These are phyloP conservation scores for Cadophora gregata DNA, from an alignment of 2,329 filamentous ascomycete genomes.

Conservation along the genomic window DNA sequence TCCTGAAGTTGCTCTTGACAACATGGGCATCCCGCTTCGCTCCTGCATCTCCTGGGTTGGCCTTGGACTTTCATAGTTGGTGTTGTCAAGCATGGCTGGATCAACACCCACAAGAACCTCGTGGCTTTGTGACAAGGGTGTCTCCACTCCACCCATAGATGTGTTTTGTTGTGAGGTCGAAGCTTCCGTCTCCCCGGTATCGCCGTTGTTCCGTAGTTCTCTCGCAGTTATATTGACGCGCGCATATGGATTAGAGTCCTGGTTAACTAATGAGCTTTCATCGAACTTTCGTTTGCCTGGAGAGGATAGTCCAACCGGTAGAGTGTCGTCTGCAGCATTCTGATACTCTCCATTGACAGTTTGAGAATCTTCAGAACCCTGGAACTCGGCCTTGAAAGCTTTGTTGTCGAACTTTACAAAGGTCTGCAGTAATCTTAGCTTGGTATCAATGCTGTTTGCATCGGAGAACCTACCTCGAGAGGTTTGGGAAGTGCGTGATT, in stretches of 20 bases:
- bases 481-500: constrained; percentile 48
- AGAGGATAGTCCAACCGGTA: constrained; percentile 30
- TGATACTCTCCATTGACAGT: constrained; percentile 19
- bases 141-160: background rate
- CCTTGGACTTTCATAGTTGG: background rate
- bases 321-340: constrained; percentile 18
- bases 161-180: background rate
- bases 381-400: constrained; percentile 56
- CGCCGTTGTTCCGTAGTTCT: constrained; percentile 20
- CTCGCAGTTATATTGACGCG: constrained; percentile 24
- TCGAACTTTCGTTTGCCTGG: constrained; percentile 41
- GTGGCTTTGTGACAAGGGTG: constrained; percentile 15
- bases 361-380: constrained; percentile 25
- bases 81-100: constrained; percentile 26
- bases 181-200: background rate
- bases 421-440: constrained; percentile 44
- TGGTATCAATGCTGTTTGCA: background rate
- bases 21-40: constrained; percentile 34
- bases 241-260: constrained; percentile 22
- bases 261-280: constrained; percentile 30
- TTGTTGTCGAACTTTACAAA: constrained; percentile 60
- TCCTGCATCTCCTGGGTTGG: constrained; percentile 41
- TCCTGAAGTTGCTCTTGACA: constrained; percentile 24
- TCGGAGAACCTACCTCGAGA: constrained; percentile 44
- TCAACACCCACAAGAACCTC: constrained; percentile 40